A percentile compares a stretch with the other conserved stretches of the same genome.
Conservation (phyloP, 176 grass and related monocot genomes). For the Aegilops speltoides region DNA sequence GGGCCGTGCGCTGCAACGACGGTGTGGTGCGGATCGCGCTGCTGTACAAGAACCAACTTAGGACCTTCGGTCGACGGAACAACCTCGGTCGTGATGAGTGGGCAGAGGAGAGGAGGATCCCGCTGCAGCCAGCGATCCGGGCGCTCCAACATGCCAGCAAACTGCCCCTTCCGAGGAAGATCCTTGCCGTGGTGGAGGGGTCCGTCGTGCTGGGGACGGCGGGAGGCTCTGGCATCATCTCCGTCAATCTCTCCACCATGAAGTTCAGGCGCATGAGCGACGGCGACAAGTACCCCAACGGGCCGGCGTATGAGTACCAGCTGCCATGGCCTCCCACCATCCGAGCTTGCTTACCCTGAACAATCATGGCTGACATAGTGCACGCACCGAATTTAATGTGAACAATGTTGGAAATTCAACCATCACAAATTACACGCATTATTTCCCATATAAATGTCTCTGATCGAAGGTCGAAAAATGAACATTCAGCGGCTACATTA, state of each 20-base stretch:
- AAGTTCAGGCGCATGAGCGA: not conserved
- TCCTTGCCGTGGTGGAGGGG: not conserved
- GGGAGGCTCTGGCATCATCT: not conserved
- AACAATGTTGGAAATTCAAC: too few relatives aligned
- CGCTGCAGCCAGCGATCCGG: too few relatives aligned
- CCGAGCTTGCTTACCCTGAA: not conserved
- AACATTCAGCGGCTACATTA: too few relatives aligned
- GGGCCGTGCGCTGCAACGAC: not conserved
- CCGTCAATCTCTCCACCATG: not conserved
- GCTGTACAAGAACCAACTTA: not conserved
- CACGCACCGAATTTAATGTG: too few relatives aligned
- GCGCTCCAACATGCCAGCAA: too few relatives aligned
- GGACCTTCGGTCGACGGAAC: not conserved
- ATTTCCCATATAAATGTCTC: too few relatives aligned
- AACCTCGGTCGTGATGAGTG: not conserved
- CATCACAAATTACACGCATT: too few relatives aligned
- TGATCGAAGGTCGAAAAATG: too few relatives aligned
- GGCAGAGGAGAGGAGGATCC: not conserved
- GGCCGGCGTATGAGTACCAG: not conserved
- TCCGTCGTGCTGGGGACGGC: not conserved
- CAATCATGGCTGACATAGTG: too few relatives aligned
- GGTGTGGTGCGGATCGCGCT: not conserved
- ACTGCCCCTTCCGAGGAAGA: too few relatives aligned
- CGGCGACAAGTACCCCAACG: not conserved
- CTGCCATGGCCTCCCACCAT: not conserved